phyloP scores from a whole-genome alignment of 768 basidiomycete species.

The Boletus rex-veris region DNA sequence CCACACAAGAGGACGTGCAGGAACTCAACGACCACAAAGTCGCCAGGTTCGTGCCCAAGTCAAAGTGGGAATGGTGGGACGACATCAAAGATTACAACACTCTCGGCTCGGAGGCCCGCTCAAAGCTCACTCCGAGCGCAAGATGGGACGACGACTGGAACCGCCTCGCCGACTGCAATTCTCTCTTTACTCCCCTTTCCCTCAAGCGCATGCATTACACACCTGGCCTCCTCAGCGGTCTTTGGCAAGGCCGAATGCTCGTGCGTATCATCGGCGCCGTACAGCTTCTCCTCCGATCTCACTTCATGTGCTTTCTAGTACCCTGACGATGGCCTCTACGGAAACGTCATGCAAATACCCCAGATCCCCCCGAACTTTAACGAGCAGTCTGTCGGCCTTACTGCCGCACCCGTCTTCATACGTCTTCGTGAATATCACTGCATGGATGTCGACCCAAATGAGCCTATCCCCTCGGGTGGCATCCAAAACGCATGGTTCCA shows the following conservation, averaged over 20 bases:
- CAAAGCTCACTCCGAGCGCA: constrained; percentile 36
- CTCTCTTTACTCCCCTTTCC: constrained; percentile 30
- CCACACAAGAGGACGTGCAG: constrained; percentile 57
- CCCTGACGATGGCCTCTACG: constrained; percentile 19
- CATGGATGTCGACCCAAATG: constrained; percentile 37
- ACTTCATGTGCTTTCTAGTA: constrained; percentile 6
- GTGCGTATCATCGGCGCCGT: constrained; percentile 37
- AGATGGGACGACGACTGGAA: constrained; percentile 59
- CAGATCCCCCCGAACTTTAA: constrained; percentile 30
- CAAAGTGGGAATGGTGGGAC: constrained; percentile 24
- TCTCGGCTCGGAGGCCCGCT: constrained; percentile 22
- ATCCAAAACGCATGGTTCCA: constrained; percentile 43
- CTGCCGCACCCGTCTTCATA: constrained; percentile 54
- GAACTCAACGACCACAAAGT: constrained; percentile 49
- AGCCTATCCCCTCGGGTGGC: constrained; percentile 33
- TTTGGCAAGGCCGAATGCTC: constrained; percentile 62
- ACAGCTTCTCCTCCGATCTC: neutral
- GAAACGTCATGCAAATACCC: constrained; percentile 13
- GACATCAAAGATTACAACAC: constrained; percentile 16
- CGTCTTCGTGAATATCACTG: constrained; percentile 54
- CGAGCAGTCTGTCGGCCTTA: constrained; percentile 36
- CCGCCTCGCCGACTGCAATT: constrained; percentile 45
- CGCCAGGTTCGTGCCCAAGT: constrained; percentile 28
- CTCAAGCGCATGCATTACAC: constrained; percentile 40
- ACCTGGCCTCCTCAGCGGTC: constrained; percentile 50